Conservation (phyloP, 225 moss, liverwort and hornwort genomes). For the Neckera pumila region DNA sequence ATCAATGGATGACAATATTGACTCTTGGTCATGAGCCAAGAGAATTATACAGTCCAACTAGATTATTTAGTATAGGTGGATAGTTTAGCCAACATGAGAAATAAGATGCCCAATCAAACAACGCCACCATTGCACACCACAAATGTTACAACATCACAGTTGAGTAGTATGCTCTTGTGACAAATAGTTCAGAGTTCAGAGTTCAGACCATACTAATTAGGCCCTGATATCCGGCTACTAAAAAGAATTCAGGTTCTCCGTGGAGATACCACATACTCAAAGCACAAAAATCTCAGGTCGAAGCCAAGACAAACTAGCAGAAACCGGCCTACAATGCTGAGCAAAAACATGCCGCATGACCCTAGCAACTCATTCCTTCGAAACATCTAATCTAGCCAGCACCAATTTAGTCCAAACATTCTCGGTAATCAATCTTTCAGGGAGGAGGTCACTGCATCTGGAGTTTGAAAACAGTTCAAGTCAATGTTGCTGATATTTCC, state of each 20-base stretch:
- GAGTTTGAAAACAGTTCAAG: not conserved
- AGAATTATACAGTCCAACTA: not conserved
- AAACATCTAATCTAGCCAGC: not conserved
- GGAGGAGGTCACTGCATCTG: not conserved
- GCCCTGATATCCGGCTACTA: not conserved
- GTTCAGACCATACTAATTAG: not conserved
- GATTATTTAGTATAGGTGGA: not conserved
- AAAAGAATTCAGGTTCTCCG: not conserved
- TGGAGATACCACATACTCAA: not conserved
- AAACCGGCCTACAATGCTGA: not conserved
- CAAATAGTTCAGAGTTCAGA: not conserved
- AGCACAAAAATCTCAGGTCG: not conserved
- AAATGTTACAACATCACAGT: not conserved
- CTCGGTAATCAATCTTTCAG: not conserved
- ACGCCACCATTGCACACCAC: not conserved
- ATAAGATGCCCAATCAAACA: not conserved
- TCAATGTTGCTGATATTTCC: not conserved
- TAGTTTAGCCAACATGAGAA: not conserved
- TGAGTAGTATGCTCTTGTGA: not conserved
- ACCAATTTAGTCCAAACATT: not conserved
- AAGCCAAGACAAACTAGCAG: not conserved
- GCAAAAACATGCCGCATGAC: not conserved
- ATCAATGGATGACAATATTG: not conserved
- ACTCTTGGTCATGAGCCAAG: not conserved
- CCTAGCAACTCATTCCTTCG: slow-evolving; percentile 11